These are phyloP conservation scores for Colletotrichum magnum DNA, from an alignment of 2,329 filamentous ascomycete species.

Conservation along the genomic window DNA sequence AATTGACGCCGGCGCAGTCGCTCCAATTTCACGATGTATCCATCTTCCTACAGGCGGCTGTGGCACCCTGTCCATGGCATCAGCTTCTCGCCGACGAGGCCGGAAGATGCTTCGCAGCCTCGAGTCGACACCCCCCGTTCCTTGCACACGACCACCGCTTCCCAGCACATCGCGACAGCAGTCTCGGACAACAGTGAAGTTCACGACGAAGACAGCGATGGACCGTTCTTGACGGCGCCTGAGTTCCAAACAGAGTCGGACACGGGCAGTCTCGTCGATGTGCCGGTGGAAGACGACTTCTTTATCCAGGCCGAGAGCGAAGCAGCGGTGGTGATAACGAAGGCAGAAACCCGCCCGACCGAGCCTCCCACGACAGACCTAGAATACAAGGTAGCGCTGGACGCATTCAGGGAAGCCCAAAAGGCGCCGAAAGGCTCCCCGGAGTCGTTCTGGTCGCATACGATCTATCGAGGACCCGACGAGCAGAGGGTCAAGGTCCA, in stretches of 20 bases:
- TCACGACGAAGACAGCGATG: slow-evolving; percentile 28
- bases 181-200: not conserved
- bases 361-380: slow-evolving; percentile 55
- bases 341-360: not conserved
- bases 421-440: slow-evolving; percentile 58
- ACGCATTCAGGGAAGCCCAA: slow-evolving; percentile 64
- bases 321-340: not conserved
- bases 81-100: slow-evolving; percentile 44
- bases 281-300: not conserved
- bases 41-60: slow-evolving; percentile 46
- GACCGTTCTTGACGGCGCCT: slow-evolving; percentile 20
- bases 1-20: slow-evolving; percentile 1
- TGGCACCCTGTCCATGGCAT: slow-evolving; percentile 53
- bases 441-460: slow-evolving; percentile 77
- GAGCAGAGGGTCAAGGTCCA: slow-evolving; percentile 74
- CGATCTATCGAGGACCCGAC: slow-evolving; percentile 72
- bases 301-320: not conserved
- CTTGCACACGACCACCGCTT: slow-evolving; percentile 20
- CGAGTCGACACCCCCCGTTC: slow-evolving; percentile 17
- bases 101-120: slow-evolving; percentile 31
- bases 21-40: slow-evolving; percentile 45
- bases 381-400: slow-evolving; percentile 62
- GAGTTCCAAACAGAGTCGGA: slow-evolving; percentile 14
- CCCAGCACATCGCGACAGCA: not conserved
- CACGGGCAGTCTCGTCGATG: not conserved